Evolutionary conservation across 2,329 filamentous ascomycete genomes (phyloP), one percentile per base, ranked within the genome.

Genomic region (Dactylellina sp.): DNA sequence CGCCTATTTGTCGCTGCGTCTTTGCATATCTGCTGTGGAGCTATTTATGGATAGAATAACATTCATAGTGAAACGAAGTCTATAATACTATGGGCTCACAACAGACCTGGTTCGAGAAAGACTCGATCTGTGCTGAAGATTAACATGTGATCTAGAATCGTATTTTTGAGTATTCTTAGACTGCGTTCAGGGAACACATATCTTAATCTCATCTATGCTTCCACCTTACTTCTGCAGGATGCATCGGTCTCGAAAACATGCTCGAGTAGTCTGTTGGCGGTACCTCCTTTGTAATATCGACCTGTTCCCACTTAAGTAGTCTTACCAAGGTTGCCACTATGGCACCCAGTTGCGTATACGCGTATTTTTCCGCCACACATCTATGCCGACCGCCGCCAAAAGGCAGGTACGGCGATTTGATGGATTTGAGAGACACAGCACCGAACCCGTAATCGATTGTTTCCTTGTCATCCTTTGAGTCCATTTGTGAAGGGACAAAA

Each of bases 341-440:
- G 47, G 92, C 93, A 80, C 93, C 90, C 75, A 98, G 85, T 83
- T 98, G 94, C 68, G 96, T 86, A 80, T 96, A 96, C 77, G 94
- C 94, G 81, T 97, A 98, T 80, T 97, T 92, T 85, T 98, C 94
- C 77, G 94, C 94, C 80, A 98, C 97, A 83, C 94, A 98, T 77
- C 94, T 86, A 83, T 98, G 94, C 77, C 94, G 86, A 44, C 94
- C 94, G 28, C 93, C 94, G 70, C 94, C 94, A 80, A 98, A 98
- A 1, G 94, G 94, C 52, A 98, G 87, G 81, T 97, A 98, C 0
- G 94, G 93, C 59, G 91, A 96, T 71, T 88, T 88, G 24, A 71
- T 63, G 12, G 92, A 89, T 64, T 94, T 94, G 85, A 97, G 97
- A 85, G 88, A 93, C 77, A 97, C 91, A 56, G 96, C 84, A 75